These are phyloP conservation scores for Aspergillus funiculosus DNA, from an alignment of 495 filamentous ascomycete species.

Conservation along the genomic window DNA sequence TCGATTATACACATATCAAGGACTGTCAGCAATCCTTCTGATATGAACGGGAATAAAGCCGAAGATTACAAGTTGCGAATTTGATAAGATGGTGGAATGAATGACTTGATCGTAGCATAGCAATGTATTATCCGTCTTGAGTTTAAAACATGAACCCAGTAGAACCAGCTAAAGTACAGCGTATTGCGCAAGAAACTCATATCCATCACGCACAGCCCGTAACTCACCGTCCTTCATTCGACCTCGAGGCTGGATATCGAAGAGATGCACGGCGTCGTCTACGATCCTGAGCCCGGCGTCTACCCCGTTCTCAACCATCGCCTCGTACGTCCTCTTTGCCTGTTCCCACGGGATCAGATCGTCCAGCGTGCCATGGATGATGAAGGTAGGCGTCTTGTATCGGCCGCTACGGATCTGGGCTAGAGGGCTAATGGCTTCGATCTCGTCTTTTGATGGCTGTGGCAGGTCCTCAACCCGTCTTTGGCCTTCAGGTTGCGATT, in stretches of 20 bases:
- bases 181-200: not conserved
- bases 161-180: not conserved
- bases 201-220: not conserved
- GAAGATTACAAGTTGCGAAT: too few relatives aligned
- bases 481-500: not conserved
- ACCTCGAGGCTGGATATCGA: not conserved
- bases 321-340: conserved; percentile 20
- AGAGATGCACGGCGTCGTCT: not conserved
- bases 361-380: conserved; percentile 43
- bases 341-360: conserved; percentile 46
- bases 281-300: not conserved
- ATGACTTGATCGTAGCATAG: too few relatives aligned
- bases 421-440: conserved; percentile 27
- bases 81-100: too few relatives aligned
- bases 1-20: too few relatives aligned
- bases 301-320: not conserved
- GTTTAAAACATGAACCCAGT: too few relatives aligned
- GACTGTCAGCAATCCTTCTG: too few relatives aligned
- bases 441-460: conserved; percentile 18
- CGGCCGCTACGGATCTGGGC: conserved; percentile 33
- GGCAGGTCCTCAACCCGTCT: conserved; percentile 12
- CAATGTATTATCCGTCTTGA: too few relatives aligned
- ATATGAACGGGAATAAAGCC: too few relatives aligned
- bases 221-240: not conserved
- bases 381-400: conserved; percentile 42